Conservation (phyloP, 306 rosid genomes). For the Cucumis cinereus region DNA sequence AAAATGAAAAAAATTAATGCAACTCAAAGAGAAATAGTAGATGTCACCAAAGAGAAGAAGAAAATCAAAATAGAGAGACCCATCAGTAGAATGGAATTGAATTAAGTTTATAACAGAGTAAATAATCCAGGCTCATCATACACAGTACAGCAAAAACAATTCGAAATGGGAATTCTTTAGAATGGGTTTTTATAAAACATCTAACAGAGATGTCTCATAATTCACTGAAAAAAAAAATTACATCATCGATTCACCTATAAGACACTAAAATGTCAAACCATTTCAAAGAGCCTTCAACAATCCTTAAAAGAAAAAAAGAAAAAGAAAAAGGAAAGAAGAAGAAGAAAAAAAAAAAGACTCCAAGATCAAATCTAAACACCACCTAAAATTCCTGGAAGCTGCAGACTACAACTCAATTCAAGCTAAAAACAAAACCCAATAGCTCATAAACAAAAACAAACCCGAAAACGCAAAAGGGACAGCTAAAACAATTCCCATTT, state of each 20-base stretch:
- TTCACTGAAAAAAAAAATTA: background rate
- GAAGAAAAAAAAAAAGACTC: background rate
- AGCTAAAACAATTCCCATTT: background rate
- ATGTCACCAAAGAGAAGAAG: background rate
- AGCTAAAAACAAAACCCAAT: background rate
- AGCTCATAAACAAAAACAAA: background rate
- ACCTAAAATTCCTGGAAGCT: background rate
- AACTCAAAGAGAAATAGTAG: background rate
- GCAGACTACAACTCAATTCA: background rate
- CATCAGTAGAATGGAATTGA: background rate
- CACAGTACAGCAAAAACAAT: background rate
- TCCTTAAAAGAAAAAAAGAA: background rate
- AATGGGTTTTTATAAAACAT: background rate
- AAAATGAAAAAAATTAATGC: background rate
- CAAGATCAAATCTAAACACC: background rate
- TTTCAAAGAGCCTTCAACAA: background rate
- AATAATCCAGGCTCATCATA: background rate
- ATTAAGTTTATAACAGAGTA: background rate
- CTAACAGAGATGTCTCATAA: background rate
- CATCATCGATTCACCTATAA: background rate
- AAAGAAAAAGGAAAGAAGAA: background rate
- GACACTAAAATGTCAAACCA: background rate
- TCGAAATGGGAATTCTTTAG: background rate
- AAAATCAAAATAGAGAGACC: background rate
- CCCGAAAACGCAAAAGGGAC: background rate